Base-by-base conservation (phyloP, 805 yeast species). In the Geotrichum ghanense region DNA sequence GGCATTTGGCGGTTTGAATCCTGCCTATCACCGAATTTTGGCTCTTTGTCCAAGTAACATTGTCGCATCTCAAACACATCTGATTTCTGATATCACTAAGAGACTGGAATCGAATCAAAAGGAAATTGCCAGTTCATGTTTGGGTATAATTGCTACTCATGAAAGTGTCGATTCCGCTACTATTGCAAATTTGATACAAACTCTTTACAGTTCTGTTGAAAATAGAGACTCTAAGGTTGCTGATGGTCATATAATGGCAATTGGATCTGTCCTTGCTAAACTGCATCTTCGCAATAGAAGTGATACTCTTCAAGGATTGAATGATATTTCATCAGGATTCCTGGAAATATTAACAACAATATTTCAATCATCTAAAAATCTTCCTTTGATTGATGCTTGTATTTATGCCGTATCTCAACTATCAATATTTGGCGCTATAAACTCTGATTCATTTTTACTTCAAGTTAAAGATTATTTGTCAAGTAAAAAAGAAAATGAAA, bases 401-500 rank as follows among this genome's bases (percentile, higher is more conserved):
- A 43, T 58, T 6, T 52, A 49, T 1, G 56, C 66, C 2, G 31
- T 71, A 2, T 53, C 60, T 16, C 70, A 71, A 50, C 46, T 73
- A 2, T 58, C 68, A 0, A 62, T 67, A 23, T 70, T 57, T 51
- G 75, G 75, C 5, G 62, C 63, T 1, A 48, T 72, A 20, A 53
- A 57, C 1, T 52, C 55, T 14, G 45, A 52, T 2, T 49, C 46
- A 1, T 45, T 17, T 43, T 2, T 44, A 42, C 9, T 46, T 48
- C 24, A 53, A 4, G 42, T 41, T 20, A 45, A 47, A 45, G 7
- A 34, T 41, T 51, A 22, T 37, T 49, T 12, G 35, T 67, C 10
- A 27, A 57, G 52, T n/a, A 73, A 76, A 51, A 75, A 73, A 51
- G 66, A 69, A 44, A 79, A 79, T 51, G 95, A 85, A 51, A 65